Evolutionary conservation across 2,329 filamentous ascomycete species (phyloP), one percentile per base, ranked within the genome.

Genomic region (Sarocladium brachiariae): DNA sequence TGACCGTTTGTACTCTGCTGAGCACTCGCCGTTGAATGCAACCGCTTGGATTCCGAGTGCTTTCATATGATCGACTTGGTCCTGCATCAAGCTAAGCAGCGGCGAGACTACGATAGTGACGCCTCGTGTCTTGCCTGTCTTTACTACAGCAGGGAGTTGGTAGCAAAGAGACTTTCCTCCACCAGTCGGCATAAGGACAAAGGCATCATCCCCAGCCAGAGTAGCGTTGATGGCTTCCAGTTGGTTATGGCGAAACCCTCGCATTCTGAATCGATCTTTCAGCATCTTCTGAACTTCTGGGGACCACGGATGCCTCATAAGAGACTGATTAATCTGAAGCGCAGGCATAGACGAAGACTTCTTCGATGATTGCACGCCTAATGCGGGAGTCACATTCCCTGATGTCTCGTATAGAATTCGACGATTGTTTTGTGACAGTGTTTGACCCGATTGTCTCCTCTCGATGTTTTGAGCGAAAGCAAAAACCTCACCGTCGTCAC

Each of bases 81-180:
- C 95, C 63, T 95, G 86, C 93, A 99, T 99, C 59, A 99, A 71
- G 72, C 92, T 97, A 33, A 99, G 74, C 47, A 99, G 71, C 2
- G 93, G 93, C 1, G 92, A 97, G n/a, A 99, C 82, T 2, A 99
- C 93, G 50, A 99, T 78, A 0, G 92, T 97, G 21, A 99, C 83
- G 3, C 93, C 95, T 30, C 74, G 74, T 0, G 92, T 97, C 59
- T 79, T 86, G 38, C 93, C 93, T 41, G 81, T 86, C 45, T 76
- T 80, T 27, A 99, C 77, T 18, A 97, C 80, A 2, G 93, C 89
- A 13, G 93, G 95, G 11, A 99, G 72, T 65, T 99, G 95, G 64
- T 99, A 99, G 65, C 93, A 97, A 2, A 99, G 75, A 1, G 92
- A 97, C 64, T 99, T 99, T 37, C 93, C 93, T 53, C 93, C 93